Conservation (phyloP, 2,329 filamentous ascomycete species). For the Penicillium sp. region DNA sequence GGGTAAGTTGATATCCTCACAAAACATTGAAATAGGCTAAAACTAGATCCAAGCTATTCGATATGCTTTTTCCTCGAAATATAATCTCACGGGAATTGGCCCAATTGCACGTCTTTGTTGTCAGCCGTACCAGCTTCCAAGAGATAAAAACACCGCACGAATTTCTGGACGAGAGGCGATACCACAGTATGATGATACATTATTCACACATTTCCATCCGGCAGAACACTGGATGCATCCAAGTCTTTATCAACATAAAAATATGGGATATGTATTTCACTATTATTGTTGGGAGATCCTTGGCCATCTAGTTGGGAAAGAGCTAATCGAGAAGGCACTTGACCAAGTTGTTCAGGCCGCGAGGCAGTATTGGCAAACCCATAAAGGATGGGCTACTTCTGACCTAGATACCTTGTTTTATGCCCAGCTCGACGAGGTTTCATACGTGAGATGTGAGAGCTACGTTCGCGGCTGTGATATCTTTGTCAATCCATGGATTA, state of each 20-base stretch:
- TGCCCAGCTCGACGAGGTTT: background rate
- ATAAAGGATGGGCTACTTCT: background rate
- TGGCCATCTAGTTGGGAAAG: background rate
- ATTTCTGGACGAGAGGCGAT: background rate
- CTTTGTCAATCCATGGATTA: background rate
- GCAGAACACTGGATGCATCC: background rate
- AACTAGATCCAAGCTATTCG: background rate
- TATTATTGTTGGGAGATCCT: conserved; percentile 2
- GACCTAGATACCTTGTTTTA: background rate
- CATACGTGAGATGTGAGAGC: background rate
- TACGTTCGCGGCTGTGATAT: background rate
- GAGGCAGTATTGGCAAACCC: background rate
- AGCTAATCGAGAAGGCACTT: background rate
- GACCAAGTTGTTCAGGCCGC: background rate
- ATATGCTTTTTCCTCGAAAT: background rate
- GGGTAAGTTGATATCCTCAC: background rate
- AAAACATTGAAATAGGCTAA: background rate
- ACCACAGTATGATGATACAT: background rate
- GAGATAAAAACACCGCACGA: background rate
- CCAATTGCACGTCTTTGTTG: background rate
- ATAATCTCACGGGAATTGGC: background rate
- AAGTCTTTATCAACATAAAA: background rate
- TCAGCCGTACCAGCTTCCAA: background rate
- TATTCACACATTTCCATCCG: background rate
- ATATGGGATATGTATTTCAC: background rate